These are phyloP conservation scores for Russula abietina DNA, from an alignment of 768 basidiomycete species.

Conservation along the genomic window DNA sequence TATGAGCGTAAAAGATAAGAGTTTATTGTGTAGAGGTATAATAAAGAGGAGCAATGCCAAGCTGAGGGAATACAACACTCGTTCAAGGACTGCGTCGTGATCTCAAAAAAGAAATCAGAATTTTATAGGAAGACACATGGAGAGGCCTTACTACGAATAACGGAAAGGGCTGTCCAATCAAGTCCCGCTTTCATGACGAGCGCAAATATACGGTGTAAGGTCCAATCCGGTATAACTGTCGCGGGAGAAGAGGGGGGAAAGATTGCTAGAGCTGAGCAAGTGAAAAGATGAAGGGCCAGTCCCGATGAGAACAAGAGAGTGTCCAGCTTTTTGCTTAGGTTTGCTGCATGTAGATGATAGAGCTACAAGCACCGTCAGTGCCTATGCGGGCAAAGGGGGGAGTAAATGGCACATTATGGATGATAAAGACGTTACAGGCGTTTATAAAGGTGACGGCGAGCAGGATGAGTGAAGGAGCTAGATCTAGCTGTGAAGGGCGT, in stretches of 20 bases:
- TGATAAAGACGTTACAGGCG: slow-evolving; percentile 10
- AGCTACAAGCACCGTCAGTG: slow-evolving; percentile 18
- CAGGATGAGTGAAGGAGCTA: slow-evolving; percentile 8
- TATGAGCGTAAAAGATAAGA: slow-evolving; percentile 20
- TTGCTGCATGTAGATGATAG: slow-evolving; percentile 20
- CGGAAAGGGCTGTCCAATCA: slow-evolving; percentile 14
- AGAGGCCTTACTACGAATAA: slow-evolving; percentile 16
- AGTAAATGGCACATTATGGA: slow-evolving; percentile 1
- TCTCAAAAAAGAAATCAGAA: slow-evolving; percentile 26
- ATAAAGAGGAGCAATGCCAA: slow-evolving; percentile 26
- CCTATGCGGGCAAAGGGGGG: background rate
- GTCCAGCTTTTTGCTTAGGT: slow-evolving; percentile 17
- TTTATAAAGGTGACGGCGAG: slow-evolving; percentile 12
- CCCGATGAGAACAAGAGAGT: slow-evolving; percentile 25
- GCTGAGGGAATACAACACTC: slow-evolving; percentile 27
- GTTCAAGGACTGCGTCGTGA: slow-evolving; percentile 30
- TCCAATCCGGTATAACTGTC: slow-evolving; percentile 23
- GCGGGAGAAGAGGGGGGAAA: background rate
- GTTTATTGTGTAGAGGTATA: slow-evolving; percentile 14
- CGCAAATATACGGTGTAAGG: slow-evolving; percentile 27
- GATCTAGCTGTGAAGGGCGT: background rate
- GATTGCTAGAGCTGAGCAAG: slow-evolving; percentile 18
- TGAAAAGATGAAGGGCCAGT: slow-evolving; percentile 26
- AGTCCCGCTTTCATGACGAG: slow-evolving; percentile 3
- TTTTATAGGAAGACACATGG: background rate